Conservation (phyloP, 106 monocot species). For the Dendrobium huoshanense region DNA sequence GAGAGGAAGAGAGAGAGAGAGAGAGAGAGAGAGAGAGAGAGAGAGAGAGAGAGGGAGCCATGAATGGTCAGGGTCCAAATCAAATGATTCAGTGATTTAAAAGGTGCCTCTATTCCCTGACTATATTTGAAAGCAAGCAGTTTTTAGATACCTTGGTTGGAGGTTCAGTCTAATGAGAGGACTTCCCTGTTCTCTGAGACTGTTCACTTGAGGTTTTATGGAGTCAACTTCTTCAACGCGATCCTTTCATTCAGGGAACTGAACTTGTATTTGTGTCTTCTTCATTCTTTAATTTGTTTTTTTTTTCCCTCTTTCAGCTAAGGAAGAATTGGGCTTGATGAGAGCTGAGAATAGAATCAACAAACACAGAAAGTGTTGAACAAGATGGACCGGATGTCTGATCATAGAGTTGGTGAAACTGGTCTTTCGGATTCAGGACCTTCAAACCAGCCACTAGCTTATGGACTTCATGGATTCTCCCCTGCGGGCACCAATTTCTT, state of each 20-base stretch:
- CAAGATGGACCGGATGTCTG: conserved; percentile 1
- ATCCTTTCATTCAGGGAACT: background rate
- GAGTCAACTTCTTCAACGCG: background rate
- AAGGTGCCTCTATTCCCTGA: conserved; percentile 1
- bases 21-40: background rate
- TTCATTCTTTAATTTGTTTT: background rate
- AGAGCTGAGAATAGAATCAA: background rate
- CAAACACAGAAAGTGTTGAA: too few relatives aligned
- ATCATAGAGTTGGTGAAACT: conserved; percentile 16
- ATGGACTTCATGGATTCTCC: conserved; percentile 40
- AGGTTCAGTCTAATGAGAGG: background rate
- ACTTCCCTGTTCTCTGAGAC: conserved; percentile 3
- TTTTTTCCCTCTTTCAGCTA: background rate
- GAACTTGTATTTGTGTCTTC: background rate
- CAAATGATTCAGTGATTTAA: conserved; percentile 7
- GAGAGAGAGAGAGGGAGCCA: background rate
- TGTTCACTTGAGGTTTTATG: background rate
- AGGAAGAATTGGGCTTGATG: background rate
- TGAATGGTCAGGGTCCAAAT: conserved; percentile 11
- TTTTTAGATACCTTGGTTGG: background rate
- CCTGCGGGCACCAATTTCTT: conserved; percentile 45
- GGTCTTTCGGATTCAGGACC: conserved; percentile 38
- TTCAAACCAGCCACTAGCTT: conserved; percentile 37
- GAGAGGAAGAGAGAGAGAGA: background rate
- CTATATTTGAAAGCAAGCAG: background rate